Evolutionary conservation across 2,329 filamentous ascomycete species (phyloP).

Genomic region (Myriosclerotinia scirpicola): DNA sequence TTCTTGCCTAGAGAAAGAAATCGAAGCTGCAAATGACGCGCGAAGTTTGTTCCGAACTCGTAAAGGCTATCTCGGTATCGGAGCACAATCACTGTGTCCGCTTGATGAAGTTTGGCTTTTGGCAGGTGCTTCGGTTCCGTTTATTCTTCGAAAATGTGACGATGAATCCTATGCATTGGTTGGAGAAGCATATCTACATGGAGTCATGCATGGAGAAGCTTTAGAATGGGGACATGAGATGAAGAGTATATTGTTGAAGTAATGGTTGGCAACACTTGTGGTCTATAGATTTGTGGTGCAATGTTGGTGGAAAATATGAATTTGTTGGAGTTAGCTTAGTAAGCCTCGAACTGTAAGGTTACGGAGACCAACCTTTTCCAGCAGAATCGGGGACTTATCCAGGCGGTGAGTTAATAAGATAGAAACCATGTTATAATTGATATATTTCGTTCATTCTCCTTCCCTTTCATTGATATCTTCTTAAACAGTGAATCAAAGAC

Average conservation of each 20-base stretch:
- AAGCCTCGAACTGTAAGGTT: too few species aligned
- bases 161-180: slow-evolving; percentile 23
- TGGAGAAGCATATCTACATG: slow-evolving; percentile 28
- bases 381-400: neutral
- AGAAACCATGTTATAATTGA: neutral
- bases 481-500: too few species aligned
- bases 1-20: neutral
- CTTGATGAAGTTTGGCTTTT: slow-evolving; percentile 26
- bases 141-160: slow-evolving; percentile 19
- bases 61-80: slow-evolving; percentile 19
- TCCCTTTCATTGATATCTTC: neutral
- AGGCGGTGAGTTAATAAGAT: neutral
- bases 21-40: slow-evolving; percentile 12
- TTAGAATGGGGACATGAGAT: slow-evolving; percentile 4
- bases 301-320: too few species aligned
- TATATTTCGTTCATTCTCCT: neutral
- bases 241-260: neutral
- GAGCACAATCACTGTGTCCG: slow-evolving; percentile 17
- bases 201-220: slow-evolving; percentile 28
- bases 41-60: slow-evolving; percentile 14
- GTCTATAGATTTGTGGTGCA: neutral
- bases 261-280: neutral
- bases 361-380: neutral
- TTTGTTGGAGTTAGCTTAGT: neutral
- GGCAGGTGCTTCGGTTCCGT: slow-evolving; percentile 22